Evolutionary conservation across 202 grass and related monocot genomes (phyloP).

Genomic region (Zizania palustris): DNA sequence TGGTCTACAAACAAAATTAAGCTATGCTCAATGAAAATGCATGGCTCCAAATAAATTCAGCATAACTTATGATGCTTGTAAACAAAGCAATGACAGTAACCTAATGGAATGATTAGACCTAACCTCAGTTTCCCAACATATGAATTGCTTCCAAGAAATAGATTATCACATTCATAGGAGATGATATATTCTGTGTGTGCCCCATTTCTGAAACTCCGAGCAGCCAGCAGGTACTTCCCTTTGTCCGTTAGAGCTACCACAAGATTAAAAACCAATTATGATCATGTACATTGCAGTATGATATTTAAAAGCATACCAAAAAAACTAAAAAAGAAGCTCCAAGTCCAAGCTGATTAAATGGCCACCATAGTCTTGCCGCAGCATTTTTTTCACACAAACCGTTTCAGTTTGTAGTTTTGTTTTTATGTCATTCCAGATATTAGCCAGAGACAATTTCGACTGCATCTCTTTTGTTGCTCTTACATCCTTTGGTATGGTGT

Average conservation of each 20-base stretch:
- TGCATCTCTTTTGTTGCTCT: slow-evolving; percentile 54
- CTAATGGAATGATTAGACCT: slow-evolving; percentile 5
- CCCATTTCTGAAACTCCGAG: slow-evolving; percentile 57
- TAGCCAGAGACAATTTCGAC: slow-evolving; percentile 51
- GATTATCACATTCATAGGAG: slow-evolving; percentile 71
- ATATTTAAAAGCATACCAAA: not conserved
- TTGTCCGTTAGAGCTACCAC: not conserved
- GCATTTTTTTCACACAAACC: slow-evolving; percentile 94
- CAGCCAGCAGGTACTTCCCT: no score
- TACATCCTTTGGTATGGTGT: slow-evolving; percentile 88
- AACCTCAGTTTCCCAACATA: slow-evolving; percentile 36
- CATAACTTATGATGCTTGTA: no score
- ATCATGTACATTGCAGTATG: slow-evolving; percentile 1
- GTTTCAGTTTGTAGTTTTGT: slow-evolving; percentile 61
- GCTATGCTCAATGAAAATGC: no score
- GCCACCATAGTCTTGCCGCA: slow-evolving; percentile 89
- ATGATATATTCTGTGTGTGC: slow-evolving; percentile 72
- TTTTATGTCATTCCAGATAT: slow-evolving; percentile 70
- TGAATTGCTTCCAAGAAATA: slow-evolving; percentile 71
- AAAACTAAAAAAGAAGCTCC: not conserved
- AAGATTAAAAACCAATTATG: slow-evolving; percentile 23
- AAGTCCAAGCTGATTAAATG: slow-evolving; percentile 40
- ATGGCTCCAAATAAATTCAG: no score
- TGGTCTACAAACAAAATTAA: no score
- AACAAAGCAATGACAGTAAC: no score